Base-by-base conservation (phyloP, 768 basidiomycete species). In the Mrakia hoshinonis region DNA sequence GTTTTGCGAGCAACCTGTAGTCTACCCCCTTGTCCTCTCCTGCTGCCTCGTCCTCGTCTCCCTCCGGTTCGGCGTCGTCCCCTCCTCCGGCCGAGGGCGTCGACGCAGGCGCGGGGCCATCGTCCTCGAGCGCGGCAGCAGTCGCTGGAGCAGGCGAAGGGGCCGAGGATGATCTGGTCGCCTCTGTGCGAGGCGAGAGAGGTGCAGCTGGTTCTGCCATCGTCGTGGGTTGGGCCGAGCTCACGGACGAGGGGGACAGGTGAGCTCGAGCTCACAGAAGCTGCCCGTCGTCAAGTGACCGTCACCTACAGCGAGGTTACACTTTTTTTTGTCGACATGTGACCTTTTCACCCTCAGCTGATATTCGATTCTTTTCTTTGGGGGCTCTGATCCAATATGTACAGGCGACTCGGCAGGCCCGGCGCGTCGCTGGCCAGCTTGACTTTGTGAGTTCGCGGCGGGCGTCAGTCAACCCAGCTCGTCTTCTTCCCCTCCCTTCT, bases 1-100 rank as follows among this genome's bases (percentile, higher is more conserved):
- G 55, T 55, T 67, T 68, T 3, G 66, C 58, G 2, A 72, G 48
- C 20, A 67, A 48, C 6, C 71, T 55, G n/a, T 72, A 72, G 47
- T 72, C 71, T 29, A 72, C 49, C 4, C 65, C 71, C 20, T 61
- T 55, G 60, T 72, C 71, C 20, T 72, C 71, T 48, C 71, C 71
- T n/a, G 36, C 48, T 34, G 65, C 71, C 22, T 67, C 58, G 26
- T 72, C 66, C 11, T 72, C 71, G n/a, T 72, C 71, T n/a, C 58
- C 58, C 10, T 68, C 65, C 1, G 58, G 36, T 34, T 66, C 65
- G 12, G 24, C 65, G 31, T 46, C 65, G 0, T 26, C 64, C 48
- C 49, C 47, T 36, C 46, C 65, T 34, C 31, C 65, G 36, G 48
- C 20, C 36, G 43, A 7, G 43, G 43, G 43, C 6, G 65, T 20